Evolutionary conservation across 2,329 filamentous ascomycete genomes (phyloP), one percentile per base, ranked within the genome.

Genomic region (Ophiocordyceps australis): DNA sequence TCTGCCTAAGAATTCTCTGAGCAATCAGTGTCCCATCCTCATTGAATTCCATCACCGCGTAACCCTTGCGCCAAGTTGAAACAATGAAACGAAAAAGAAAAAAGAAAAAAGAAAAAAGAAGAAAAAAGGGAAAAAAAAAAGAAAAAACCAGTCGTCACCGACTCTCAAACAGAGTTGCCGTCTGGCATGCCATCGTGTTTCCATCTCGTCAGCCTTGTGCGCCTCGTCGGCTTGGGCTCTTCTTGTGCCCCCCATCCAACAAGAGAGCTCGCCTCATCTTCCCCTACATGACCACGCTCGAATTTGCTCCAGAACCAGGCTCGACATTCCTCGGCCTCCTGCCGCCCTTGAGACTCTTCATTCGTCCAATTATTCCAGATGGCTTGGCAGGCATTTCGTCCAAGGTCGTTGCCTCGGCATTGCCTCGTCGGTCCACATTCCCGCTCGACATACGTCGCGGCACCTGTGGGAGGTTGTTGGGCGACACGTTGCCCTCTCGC

Each of bases 261-360:
- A n/a, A n/a, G n/a, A n/a, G n/a, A n/a, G n/a, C n/a, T n/a, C n/a
- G n/a, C n/a, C n/a, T n/a, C n/a, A n/a, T n/a, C n/a, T n/a, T n/a
- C n/a, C 38, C 37, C 43, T 54, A 57, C 30, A 50, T 49, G 28
- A 52, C 53, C 25, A 52, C 53, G 31, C 54, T 53, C 28, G 50
- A 44, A 22, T 39, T 28, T 16, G 18, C 7, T 11, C 5, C 10
- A 6, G n/a, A 15, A 9, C 25, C 22, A 3, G 22, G 20, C 40
- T 46, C 37, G 38, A 44, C 33, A 40, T 46, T 35, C 20, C 38
- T 40, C 24, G 47, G 38, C 31, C 47, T 44, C 35, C 73, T 62
- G 17, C 70, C 69, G 26, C 75, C 74, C 57, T 81, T 85, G 50
- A 89, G 54, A 49, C 75, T 82, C 63, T 80, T 83, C 55, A 89